A percentile compares a stretch with the other conserved stretches of the same genome.
Evolutionary conservation across 371 early-diverging fungal genomes (phyloP).

Genomic region (Mortierella sp.): DNA sequence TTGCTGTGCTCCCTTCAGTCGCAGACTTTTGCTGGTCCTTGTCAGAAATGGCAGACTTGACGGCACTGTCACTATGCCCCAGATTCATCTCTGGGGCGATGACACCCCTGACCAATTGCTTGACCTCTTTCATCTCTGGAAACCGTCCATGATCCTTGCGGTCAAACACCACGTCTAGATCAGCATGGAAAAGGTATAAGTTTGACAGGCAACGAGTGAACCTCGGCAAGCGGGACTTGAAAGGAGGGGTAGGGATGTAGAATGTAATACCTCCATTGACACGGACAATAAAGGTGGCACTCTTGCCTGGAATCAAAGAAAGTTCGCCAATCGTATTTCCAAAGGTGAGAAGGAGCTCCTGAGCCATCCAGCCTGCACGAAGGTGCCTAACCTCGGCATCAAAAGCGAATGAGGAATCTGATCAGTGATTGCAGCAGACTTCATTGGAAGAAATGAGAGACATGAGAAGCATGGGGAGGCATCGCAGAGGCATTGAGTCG

Average conservation of each 20-base stretch:
- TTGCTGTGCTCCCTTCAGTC: background rate
- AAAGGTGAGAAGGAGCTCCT: slow-evolving; percentile 77
- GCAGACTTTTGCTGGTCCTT: background rate
- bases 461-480: too few species aligned
- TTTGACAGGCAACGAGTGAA: too few species aligned
- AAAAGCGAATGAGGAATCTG: slow-evolving; percentile 1
- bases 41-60: slow-evolving; percentile 32
- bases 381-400: slow-evolving; percentile 52
- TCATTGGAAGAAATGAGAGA: background rate
- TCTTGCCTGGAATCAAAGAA: slow-evolving; percentile 70
- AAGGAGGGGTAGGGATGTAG: background rate
- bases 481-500: too few species aligned
- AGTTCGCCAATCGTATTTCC: slow-evolving; percentile 70
- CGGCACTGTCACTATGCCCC: slow-evolving; percentile 70
- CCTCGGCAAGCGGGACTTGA: too few species aligned
- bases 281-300: slow-evolving; percentile 70
- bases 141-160: slow-evolving; percentile 72
- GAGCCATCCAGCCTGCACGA: slow-evolving; percentile 77
- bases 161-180: slow-evolving; percentile 66
- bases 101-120: slow-evolving; percentile 73
- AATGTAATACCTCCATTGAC: slow-evolving; percentile 62
- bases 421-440: background rate
- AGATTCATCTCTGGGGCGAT: slow-evolving; percentile 74
- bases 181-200: background rate
- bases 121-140: slow-evolving; percentile 81